Conservation (phyloP, 768 basidiomycete genomes). For the Dacryopinax spathularia region DNA sequence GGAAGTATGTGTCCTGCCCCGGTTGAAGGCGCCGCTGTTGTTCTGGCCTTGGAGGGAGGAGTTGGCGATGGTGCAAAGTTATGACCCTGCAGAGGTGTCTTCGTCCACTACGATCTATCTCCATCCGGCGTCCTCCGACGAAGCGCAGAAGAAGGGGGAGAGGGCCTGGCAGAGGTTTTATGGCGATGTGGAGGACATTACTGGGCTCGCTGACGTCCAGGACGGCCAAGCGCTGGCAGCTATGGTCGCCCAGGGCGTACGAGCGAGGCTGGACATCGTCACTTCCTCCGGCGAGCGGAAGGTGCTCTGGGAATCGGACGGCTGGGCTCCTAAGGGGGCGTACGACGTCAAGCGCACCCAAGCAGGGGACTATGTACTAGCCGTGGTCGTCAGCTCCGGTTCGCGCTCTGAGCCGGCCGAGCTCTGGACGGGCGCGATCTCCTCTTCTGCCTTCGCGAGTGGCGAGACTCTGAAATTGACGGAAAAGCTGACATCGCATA, state of each 20-base stretch:
- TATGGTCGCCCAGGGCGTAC: slow-evolving; percentile 1
- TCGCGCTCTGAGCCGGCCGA: slow-evolving; percentile 5
- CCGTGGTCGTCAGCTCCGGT: slow-evolving; percentile 6
- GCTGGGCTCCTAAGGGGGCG: not conserved
- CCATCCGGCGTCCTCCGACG: not conserved
- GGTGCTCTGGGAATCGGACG: not conserved
- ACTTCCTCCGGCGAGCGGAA: slow-evolving; percentile 1
- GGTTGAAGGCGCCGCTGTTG: not conserved
- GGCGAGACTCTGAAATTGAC: not conserved
- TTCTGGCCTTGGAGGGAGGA: not conserved
- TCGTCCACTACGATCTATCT: not conserved
- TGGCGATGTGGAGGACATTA: not conserved
- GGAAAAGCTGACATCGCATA: slow-evolving; percentile 9
- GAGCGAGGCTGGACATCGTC: slow-evolving; percentile 10
- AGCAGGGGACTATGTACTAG: slow-evolving; percentile 7
- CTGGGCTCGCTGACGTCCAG: not conserved
- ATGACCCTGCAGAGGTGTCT: not conserved
- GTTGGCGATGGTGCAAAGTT: not conserved
- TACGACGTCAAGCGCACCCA: slow-evolving; percentile 7
- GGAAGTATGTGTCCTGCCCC: not conserved
- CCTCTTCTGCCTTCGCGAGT: not conserved
- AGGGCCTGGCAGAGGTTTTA: not conserved
- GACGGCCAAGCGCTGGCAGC: slow-evolving; percentile 5
- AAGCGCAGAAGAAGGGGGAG: not conserved
- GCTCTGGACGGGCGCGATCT: slow-evolving; percentile 5